These are phyloP conservation scores for Thermothelomyces thermophilus DNA, from an alignment of 2,329 filamentous ascomycete genomes.

Conservation along the genomic window DNA sequence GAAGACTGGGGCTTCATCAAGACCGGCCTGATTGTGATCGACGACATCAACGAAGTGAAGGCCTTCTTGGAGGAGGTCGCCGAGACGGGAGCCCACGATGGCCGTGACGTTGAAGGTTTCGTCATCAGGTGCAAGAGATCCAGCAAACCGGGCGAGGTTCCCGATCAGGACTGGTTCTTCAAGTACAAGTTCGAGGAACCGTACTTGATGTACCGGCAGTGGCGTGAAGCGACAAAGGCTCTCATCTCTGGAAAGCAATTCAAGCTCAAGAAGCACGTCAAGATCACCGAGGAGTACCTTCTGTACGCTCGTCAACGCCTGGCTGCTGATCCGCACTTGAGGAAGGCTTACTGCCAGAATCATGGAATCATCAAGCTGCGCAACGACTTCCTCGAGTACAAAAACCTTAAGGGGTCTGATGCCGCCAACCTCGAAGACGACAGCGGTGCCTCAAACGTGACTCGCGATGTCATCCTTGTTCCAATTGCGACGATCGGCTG, in stretches of 20 bases:
- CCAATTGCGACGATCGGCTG: conserved; percentile 92
- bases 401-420: conserved; percentile 80
- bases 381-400: conserved; percentile 76
- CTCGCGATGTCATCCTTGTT: conserved; percentile 69
- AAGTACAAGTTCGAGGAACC: conserved; percentile 99
- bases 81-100: conserved; percentile 82
- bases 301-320: conserved; percentile 71
- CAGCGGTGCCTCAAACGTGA: conserved; percentile 49
- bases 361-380: conserved; percentile 92
- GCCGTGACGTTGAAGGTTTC: conserved; percentile 92
- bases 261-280: conserved; percentile 75
- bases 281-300: conserved; percentile 89
- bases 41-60: conserved; percentile 68
- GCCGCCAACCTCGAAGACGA: conserved; percentile 71
- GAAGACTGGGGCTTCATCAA: conserved; percentile 91
- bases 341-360: conserved; percentile 70
- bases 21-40: conserved; percentile 70
- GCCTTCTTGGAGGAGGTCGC: conserved; percentile 76
- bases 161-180: conserved; percentile 96
- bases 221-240: conserved; percentile 93
- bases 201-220: conserved; percentile 97
- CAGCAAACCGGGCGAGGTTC: conserved; percentile 40
- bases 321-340: conserved; percentile 59
- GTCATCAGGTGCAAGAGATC: conserved; percentile 81
- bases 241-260: conserved; percentile 70